phyloP scores from a whole-genome alignment of 352 stramenopile species.

The Salisapilia sapeloensis region DNA sequence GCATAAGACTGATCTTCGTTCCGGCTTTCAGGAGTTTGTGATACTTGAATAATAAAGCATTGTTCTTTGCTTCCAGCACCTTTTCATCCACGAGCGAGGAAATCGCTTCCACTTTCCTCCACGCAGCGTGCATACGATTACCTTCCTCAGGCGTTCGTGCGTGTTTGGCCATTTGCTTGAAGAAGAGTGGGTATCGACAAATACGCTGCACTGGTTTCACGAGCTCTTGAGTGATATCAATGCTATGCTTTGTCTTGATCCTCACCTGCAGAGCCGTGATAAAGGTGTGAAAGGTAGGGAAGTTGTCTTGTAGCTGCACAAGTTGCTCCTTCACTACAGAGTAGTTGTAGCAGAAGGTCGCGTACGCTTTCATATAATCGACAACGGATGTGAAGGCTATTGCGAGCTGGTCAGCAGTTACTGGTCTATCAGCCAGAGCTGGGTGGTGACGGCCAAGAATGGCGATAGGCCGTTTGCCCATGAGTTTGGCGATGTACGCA shows the following conservation, averaged over 20 bases:
- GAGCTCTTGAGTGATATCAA: constrained; percentile 34
- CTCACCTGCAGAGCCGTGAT: constrained; percentile 8
- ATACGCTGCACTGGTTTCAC: constrained; percentile 65
- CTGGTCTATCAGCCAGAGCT: too few species aligned
- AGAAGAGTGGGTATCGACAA: constrained; percentile 45
- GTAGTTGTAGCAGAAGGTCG: constrained; percentile 41
- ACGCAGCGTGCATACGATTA: constrained; percentile 13
- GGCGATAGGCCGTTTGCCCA: too few species aligned
- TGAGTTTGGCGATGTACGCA: constrained; percentile 6
- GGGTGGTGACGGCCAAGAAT: too few species aligned
- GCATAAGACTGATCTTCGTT: constrained; percentile 19
- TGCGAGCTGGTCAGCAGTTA: constrained; percentile 7
- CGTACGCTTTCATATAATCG: constrained; percentile 59
- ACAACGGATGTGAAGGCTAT: constrained; percentile 20
- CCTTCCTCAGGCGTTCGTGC: constrained; percentile 10
- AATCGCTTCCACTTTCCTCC: constrained; percentile 23
- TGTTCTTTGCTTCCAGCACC: constrained; percentile 42
- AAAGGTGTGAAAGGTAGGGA: constrained; percentile 7
- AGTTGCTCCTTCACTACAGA: constrained; percentile 26
- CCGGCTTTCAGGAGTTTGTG: constrained; percentile 18
- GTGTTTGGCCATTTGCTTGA: constrained; percentile 19
- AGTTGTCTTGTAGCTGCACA: constrained; percentile 11
- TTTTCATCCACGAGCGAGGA: constrained; percentile 44
- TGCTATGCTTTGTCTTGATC: constrained; percentile 2
- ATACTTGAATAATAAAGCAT: constrained; percentile 22